phyloP scores from a whole-genome alignment of 306 rosid species.

The Oxytropis ochrocephala region DNA sequence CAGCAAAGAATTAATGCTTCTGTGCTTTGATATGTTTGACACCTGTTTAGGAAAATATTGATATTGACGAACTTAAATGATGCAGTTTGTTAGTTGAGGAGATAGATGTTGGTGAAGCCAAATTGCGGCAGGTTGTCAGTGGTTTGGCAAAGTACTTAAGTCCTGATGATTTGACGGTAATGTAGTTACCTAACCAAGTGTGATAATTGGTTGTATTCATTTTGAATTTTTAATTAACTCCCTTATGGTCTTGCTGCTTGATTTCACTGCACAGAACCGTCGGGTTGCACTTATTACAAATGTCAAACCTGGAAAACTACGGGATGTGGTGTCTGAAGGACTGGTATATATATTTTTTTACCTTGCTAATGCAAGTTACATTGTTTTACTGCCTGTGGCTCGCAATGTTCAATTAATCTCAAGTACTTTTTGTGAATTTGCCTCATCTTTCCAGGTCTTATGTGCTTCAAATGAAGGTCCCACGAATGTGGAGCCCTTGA shows the following conservation, averaged over 20 bases:
- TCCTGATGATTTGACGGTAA: constrained; percentile 83
- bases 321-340: constrained; percentile 94
- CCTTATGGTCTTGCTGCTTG: constrained; percentile 9
- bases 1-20: background rate
- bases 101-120: constrained; percentile 87
- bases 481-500: constrained; percentile 78
- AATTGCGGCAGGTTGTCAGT: constrained; percentile 86
- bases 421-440: constrained; percentile 8
- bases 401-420: background rate
- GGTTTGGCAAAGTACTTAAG: constrained; percentile 80
- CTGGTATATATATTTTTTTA: constrained; percentile 43
- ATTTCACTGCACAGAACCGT: constrained; percentile 53
- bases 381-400: constrained; percentile 5
- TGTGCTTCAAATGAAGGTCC: constrained; percentile 89
- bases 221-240: background rate
- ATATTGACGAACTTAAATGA: constrained; percentile 3
- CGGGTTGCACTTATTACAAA: constrained; percentile 78
- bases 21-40: constrained; percentile 9
- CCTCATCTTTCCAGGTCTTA: constrained; percentile 51
- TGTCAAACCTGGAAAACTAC: constrained; percentile 94
- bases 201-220: background rate
- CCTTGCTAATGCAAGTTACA: background rate
- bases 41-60: constrained; percentile 9
- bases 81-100: constrained; percentile 93
- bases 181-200: constrained; percentile 8